Evolutionary conservation across 2,329 filamentous ascomycete species (phyloP), one percentile per base, ranked within the genome.

Genomic region (Didymella glomerata): DNA sequence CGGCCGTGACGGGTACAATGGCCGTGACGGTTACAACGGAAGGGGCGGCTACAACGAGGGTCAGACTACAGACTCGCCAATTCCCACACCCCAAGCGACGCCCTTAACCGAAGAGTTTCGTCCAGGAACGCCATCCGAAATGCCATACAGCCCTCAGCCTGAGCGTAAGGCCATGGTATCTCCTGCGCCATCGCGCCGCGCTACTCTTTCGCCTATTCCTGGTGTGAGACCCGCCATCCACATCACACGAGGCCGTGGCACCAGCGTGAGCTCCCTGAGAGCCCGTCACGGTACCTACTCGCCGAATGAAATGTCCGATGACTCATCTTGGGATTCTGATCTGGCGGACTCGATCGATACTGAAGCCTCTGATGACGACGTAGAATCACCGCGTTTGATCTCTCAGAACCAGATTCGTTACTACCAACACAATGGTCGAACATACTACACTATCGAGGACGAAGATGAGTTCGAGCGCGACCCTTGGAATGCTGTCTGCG

Each of bases 401-500:
- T 62, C 61, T 8, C 53, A 50, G 3, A 32, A 56, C 11, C 49
- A 61, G 2, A 60, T 68, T 11, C 64, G 63, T 10, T 55, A 65
- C 25, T 52, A 50, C 18, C 50, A 57, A 1, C 64, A 72, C 34
- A 65, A 69, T 13, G 58, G 61, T 6, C 58, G 65, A 14, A 66
- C 70, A 30, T 65, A 68, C 34, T 68, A 65, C 2, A 62, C 68
- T 27, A 55, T 74, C 7, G 71, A 73, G 4, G 77, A 78, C 1
- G 75, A 79, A 44, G 78, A 79, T 27, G 77, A 82, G 34, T 81
- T 82, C 51, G 78, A 76, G 41, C 76, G 78, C 18, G 81, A 84
- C 60, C 84, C 84, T 0, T 88, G 86, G 86, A 86, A 87, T 65
- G 86, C 86, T 0, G 80, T 87, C 1, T 86, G 84, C 61, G 84